Evolutionary conservation across 306 rosid genomes (phyloP).

Genomic region (Gleditsia sinensis): DNA sequence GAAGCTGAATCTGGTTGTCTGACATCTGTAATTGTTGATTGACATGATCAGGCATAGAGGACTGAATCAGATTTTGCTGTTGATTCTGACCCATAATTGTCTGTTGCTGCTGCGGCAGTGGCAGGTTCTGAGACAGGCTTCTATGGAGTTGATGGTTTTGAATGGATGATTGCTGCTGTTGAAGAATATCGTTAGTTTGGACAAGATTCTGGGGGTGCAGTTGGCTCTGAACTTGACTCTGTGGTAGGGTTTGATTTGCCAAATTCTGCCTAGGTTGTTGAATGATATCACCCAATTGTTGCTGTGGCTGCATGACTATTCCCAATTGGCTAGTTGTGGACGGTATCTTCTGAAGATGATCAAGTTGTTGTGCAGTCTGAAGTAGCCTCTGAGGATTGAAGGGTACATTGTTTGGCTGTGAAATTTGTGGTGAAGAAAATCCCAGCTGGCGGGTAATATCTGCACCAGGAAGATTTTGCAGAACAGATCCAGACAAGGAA

Average conservation of each 20-base stretch:
- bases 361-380: conserved; percentile 76
- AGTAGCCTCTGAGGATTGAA: conserved; percentile 65
- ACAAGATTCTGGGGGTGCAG: conserved; percentile 69
- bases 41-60: conserved; percentile 60
- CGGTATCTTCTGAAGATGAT: conserved; percentile 66
- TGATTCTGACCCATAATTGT: conserved; percentile 61
- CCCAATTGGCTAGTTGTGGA: conserved; percentile 54
- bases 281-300: conserved; percentile 60
- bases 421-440: conserved; percentile 59
- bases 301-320: conserved; percentile 56
- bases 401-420: conserved; percentile 66
- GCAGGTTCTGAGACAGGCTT: conserved; percentile 62
- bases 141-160: conserved; percentile 70
- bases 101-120: conserved; percentile 58
- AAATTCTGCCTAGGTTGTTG: conserved; percentile 59
- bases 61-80: conserved; percentile 59
- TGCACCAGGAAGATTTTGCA: conserved; percentile 67
- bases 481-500: conserved; percentile 61
- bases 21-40: conserved; percentile 72
- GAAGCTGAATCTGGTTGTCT: conserved; percentile 72
- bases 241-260: conserved; percentile 60
- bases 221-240: conserved; percentile 70
- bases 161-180: conserved; percentile 65
- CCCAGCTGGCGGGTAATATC: conserved; percentile 80
- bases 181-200: conserved; percentile 58